Evolutionary conservation across 495 filamentous ascomycete species (phyloP), one percentile per base, ranked within the genome.

Genomic region (Podospora anserina): DNA sequence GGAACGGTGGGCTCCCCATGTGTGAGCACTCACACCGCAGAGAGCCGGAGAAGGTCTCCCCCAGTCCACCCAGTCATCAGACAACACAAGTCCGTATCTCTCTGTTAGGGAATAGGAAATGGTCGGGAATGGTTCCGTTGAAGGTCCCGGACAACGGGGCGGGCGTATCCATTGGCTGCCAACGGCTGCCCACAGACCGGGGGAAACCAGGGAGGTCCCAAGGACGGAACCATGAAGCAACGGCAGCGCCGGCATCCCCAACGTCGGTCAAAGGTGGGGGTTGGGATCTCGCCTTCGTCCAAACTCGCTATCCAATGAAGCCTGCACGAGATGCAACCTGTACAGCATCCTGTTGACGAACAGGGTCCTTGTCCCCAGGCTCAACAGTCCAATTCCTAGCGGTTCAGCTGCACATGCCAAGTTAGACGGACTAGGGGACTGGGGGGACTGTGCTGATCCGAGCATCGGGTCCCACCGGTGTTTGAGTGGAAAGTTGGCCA

Each of bases 131-230:
- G 39, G 59, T 20, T 6, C 30, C 59, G 27, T 61, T 28, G 30
- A 61, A 28, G 26, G 59, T 61, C 23, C 23, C 32, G 20, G 34
- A 63, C 16, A 49, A 63, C 62, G 65, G 30, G 69, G 66, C 66
- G 62, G 66, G 61, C 11, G 56, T 63, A 49, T 71, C 63, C 18
- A 66, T 71, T 68, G 66, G 66, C 62, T 65, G 1, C 61, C 30
- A 54, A 54, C 62, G 66, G 30, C 65, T 61, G 58, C 44, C 39
- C 62, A 54, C 66, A 65, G 58, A 63, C 56, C 18, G 28, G 15
- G 26, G 34, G 18, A 34, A 15, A 20, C 34, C 16, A 26, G 53
- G 18, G 28, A 61, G 34, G 63, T n/a, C 34, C 34, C 26, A 61
- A 62, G 55, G 61, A 63, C 61, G 44, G 62, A 56, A 56, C 9